These are phyloP conservation scores for Mucor velutinosus DNA, from an alignment of 371 early-diverging fungal species.

Conservation along the genomic window DNA sequence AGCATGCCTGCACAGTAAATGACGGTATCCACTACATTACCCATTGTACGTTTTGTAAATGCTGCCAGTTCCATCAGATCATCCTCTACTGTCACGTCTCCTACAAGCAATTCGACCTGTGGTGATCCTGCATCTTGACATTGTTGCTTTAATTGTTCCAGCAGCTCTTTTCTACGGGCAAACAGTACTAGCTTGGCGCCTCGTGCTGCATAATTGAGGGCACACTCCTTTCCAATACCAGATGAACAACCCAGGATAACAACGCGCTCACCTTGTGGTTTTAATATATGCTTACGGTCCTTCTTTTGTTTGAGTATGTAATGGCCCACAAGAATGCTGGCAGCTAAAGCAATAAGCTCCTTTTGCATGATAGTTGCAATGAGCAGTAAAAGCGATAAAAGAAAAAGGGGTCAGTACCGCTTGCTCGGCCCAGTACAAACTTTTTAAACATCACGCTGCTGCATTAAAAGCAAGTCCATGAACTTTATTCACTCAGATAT, in stretches of 20 bases:
- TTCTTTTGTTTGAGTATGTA: slow-evolving; percentile 1
- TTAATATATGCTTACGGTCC: slow-evolving; percentile 14
- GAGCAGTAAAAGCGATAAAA: neutral
- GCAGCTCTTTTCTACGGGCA: slow-evolving; percentile 62
- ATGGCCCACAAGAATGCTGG: slow-evolving; percentile 3
- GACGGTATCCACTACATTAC: slow-evolving; percentile 62
- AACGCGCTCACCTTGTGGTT: slow-evolving; percentile 54
- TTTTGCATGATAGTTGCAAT: slow-evolving; percentile 4
- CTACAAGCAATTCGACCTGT: slow-evolving; percentile 22
- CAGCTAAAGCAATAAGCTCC: neutral
- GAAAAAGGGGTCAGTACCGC: neutral
- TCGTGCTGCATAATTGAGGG: slow-evolving; percentile 71
- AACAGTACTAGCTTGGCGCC: slow-evolving; percentile 71
- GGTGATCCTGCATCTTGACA: slow-evolving; percentile 40
- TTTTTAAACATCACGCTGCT: neutral
- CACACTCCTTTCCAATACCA: slow-evolving; percentile 77
- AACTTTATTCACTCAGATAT: neutral
- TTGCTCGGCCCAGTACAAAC: neutral
- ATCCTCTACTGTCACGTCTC: slow-evolving; percentile 39
- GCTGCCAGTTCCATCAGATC: slow-evolving; percentile 24
- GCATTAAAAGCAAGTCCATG: neutral
- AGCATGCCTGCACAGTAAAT: slow-evolving; percentile 73
- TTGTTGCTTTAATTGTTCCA: slow-evolving; percentile 53
- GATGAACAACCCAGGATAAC: slow-evolving; percentile 82
- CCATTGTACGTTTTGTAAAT: slow-evolving; percentile 26